phyloP scores from a whole-genome alignment of 768 basidiomycete species.

The Phlebiopsis gigantea region DNA sequence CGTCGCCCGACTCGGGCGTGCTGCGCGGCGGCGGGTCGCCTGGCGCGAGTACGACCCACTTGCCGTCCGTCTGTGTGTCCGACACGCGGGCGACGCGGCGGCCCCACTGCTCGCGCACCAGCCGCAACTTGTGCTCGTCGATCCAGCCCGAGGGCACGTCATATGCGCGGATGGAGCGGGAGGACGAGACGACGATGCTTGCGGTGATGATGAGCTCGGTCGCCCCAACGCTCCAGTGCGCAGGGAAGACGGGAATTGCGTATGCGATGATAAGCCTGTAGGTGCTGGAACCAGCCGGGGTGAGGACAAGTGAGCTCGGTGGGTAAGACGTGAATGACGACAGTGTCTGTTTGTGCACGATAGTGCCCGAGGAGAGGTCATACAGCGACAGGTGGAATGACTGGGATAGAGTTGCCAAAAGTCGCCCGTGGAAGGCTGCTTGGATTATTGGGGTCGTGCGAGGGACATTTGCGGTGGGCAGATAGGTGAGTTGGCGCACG shows the following conservation, averaged over 20 bases:
- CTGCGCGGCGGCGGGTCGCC: constrained; percentile 26
- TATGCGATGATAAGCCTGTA: constrained; percentile 77
- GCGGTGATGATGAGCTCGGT: constrained; percentile 68
- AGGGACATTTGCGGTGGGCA: constrained; percentile 34
- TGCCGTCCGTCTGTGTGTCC: constrained; percentile 79
- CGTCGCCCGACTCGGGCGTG: constrained; percentile 14
- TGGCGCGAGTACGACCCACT: constrained; percentile 77
- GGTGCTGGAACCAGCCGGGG: constrained; percentile 46
- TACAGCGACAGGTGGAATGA: constrained; percentile 69
- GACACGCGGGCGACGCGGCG: constrained; percentile 67
- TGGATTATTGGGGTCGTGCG: constrained; percentile 48
- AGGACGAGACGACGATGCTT: constrained; percentile 44
- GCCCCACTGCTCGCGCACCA: constrained; percentile 71
- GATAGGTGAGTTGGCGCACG: constrained; percentile 39
- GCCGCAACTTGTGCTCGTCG: constrained; percentile 54
- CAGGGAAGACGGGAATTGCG: constrained; percentile 72
- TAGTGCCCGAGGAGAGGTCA: constrained; percentile 50
- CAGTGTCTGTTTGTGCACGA: constrained; percentile 59
- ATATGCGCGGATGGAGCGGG: constrained; percentile 62
- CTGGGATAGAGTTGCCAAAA: constrained; percentile 67
- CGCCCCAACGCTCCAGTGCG: constrained; percentile 74
- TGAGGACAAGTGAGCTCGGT: constrained; percentile 76
- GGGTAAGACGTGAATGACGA: constrained; percentile 76
- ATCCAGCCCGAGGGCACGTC: constrained; percentile 72
- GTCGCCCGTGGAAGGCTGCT: constrained; percentile 72